A percentile compares a stretch with the other conserved stretches of the same genome.
These are phyloP conservation scores for Agaricus sinodeliciosus DNA, from an alignment of 768 basidiomycete species.

Conservation along the genomic window DNA sequence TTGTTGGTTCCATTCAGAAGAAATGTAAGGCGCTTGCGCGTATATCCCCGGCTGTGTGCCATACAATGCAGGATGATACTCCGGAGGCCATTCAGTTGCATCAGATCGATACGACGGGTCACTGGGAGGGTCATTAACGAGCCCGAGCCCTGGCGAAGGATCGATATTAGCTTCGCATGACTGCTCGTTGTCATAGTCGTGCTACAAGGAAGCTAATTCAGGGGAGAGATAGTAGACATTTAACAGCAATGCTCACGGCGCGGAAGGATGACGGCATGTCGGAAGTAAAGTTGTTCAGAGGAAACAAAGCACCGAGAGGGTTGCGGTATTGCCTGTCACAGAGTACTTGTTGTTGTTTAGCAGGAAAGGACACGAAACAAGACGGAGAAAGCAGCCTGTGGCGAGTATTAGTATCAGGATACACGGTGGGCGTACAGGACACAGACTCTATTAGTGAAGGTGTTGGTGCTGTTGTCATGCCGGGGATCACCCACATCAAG, in stretches of 20 bases:
- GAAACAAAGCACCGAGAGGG: background rate
- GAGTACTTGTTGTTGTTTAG: background rate
- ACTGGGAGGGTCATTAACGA: background rate
- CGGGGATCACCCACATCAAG: slow-evolving; percentile 13
- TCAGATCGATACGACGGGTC: slow-evolving; percentile 8
- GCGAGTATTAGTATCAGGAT: slow-evolving; percentile 1
- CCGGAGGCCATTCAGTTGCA: background rate
- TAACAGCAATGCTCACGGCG: slow-evolving; percentile 1
- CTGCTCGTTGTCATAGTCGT: background rate
- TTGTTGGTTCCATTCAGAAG: background rate
- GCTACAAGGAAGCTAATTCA: background rate
- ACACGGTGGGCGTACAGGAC: background rate
- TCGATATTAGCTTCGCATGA: background rate
- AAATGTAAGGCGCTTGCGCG: background rate
- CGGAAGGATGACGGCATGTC: background rate
- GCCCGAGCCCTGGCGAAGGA: background rate
- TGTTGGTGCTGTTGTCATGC: slow-evolving; percentile 15
- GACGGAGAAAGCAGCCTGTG: slow-evolving; percentile 1
- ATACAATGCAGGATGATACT: background rate
- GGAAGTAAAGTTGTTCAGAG: background rate
- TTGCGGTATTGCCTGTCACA: slow-evolving; percentile 4
- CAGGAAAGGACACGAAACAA: background rate
- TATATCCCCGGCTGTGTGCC: background rate
- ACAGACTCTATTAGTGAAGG: slow-evolving; percentile 7
- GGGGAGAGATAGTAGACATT: background rate